Evolutionary conservation across 2,329 filamentous ascomycete genomes (phyloP).

Genomic region (Aspergillus hiratsukae): DNA sequence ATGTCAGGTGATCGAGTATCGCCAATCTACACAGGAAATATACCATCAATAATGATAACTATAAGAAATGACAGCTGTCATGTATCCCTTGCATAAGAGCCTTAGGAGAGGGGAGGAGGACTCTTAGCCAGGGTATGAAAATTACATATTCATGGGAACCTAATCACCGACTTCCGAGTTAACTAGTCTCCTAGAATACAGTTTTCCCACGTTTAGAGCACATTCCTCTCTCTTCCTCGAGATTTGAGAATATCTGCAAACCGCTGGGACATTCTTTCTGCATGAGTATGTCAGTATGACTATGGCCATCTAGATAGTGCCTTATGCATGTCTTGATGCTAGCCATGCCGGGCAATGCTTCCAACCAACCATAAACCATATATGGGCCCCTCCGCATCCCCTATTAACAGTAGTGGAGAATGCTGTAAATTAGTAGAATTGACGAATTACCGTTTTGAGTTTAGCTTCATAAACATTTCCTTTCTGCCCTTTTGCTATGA

Average conservation of each 20-base stretch:
- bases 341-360: neutral
- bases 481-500: too few species aligned
- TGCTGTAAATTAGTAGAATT: neutral
- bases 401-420: neutral
- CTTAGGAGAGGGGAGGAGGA: too few species aligned
- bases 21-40: neutral
- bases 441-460: neutral
- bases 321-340: neutral
- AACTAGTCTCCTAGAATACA: neutral
- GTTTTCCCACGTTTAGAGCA: neutral
- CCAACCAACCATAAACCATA: neutral
- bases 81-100: too few species aligned
- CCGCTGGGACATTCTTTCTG: neutral
- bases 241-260: neutral
- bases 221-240: neutral
- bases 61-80: too few species aligned
- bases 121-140: neutral
- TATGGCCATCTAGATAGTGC: neutral
- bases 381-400: too few species aligned
- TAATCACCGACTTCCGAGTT: too few species aligned
- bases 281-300: neutral
- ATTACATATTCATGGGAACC: too few species aligned
- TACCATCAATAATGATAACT: too few species aligned
- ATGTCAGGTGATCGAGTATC: neutral
- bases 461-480: neutral